Evolutionary conservation across 441 rosid species (phyloP).

Genomic region (Jatropha multifida): DNA sequence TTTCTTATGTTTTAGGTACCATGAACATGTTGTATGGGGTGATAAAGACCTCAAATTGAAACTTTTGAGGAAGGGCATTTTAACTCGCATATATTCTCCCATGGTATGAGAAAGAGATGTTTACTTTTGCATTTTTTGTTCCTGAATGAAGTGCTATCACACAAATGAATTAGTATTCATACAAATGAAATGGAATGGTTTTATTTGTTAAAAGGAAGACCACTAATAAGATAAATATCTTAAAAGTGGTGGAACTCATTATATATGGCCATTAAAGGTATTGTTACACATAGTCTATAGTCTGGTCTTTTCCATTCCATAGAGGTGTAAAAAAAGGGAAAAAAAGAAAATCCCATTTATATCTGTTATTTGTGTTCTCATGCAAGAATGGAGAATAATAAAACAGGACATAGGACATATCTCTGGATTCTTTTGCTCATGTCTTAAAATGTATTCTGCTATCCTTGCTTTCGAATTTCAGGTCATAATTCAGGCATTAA

Average conservation of each 20-base stretch:
- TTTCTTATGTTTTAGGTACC: slow-evolving; percentile 49
- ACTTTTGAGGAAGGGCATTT: slow-evolving; percentile 73
- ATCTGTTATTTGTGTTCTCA: background rate
- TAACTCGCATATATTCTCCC: slow-evolving; percentile 75
- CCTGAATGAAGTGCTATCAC: background rate
- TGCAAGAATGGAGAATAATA: background rate
- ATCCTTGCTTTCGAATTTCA: slow-evolving; percentile 26
- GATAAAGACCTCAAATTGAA: slow-evolving; percentile 60
- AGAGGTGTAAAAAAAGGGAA: background rate
- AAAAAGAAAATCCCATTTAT: background rate
- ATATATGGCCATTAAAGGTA: background rate
- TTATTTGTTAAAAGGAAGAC: background rate
- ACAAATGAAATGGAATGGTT: background rate
- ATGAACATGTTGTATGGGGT: slow-evolving; percentile 79
- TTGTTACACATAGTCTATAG: background rate
- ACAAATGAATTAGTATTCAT: background rate
- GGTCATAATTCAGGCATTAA: slow-evolving; percentile 76
- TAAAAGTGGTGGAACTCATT: background rate
- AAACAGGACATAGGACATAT: background rate
- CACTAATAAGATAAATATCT: background rate
- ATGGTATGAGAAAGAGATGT: slow-evolving; percentile 52
- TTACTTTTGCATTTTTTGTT: background rate
- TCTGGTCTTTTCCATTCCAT: background rate
- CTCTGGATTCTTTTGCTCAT: background rate
- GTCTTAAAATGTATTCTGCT: background rate